Evolutionary conservation across 2,329 filamentous ascomycete species (phyloP), one percentile per base, ranked within the genome.

Genomic region (Diaporthe citri): DNA sequence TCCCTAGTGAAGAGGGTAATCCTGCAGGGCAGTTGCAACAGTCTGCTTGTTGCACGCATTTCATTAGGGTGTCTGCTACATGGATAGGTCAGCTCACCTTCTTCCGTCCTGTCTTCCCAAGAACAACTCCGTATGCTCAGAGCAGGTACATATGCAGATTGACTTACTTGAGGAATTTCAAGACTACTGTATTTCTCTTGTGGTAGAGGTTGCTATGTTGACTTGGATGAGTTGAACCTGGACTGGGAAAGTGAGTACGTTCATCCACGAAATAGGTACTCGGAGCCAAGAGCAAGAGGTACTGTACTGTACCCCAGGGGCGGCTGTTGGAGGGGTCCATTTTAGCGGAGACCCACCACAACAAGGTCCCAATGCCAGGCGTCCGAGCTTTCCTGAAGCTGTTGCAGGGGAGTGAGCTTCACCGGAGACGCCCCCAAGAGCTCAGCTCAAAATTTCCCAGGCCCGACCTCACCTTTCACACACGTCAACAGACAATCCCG

Each of bases 1-100:
- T 90, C 86, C 56, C 94, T 90, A 3, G 92, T 94, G 83, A 96
- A 96, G 43, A 96, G 87, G 0, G 94, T 96, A 79, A 96, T 92
- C 75, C 92, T 89, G 80, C 88, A 91, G 41, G 88, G 83, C 76
- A 88, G 80, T 76, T 87, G 88, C 55, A 90, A 80, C 5, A 92
- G 83, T 67, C 86, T 85, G 55, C 80, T 77, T 2, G 90, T 88
- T 48, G 85, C 80, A 75, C 86, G 87, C 91, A 93, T 92, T 56
- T 71, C 79, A 12, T 36, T 5, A 20, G 12, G 10, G 3, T 41
- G 31, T 41, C 31, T 41, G 10, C 22, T 22, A 25, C 13, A 7
- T 25, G 20, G 9, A 2, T 39, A 7, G n/a, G 31, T 69, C 39
- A 72, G 59, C n/a, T n/a, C 22, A 46, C 43, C 6, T 52, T 57